Conservation (phyloP, 176 grass and related monocot species). For the Avena atlantica region DNA sequence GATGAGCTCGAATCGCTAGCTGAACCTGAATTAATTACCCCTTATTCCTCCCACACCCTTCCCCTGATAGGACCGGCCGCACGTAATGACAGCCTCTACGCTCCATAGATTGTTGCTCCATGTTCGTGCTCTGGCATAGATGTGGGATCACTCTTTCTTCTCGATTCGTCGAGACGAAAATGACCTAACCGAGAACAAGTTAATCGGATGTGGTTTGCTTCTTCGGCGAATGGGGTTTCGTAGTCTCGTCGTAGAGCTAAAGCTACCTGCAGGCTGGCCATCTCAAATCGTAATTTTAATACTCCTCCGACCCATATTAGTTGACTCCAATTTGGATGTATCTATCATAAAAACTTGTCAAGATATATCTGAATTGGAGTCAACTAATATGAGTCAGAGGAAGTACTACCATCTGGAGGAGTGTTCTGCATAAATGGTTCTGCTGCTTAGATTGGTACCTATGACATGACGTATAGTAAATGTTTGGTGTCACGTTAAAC, state of each 20-base stretch:
- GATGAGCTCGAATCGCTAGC: conserved; percentile 28
- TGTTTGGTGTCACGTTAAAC: conserved; percentile 14
- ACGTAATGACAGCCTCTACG: conserved; percentile 22
- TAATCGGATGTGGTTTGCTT: background rate
- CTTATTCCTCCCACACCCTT: background rate
- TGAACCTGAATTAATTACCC: conserved; percentile 10
- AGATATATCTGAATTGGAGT: no score
- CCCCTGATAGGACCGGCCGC: conserved; percentile 34
- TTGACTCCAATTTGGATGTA: no score
- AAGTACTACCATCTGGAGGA: background rate
- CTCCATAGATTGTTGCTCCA: conserved; percentile 18
- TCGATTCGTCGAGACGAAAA: background rate
- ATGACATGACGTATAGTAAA: background rate
- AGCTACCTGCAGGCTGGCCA: background rate
- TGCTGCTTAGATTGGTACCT: background rate
- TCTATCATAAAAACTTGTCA: no score
- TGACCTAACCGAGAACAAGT: background rate
- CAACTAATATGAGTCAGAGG: no score
- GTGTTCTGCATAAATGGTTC: background rate
- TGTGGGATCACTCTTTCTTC: conserved; percentile 2
- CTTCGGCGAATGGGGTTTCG: no score
- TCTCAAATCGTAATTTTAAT: background rate
- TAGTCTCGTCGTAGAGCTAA: background rate
- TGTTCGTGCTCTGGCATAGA: background rate
- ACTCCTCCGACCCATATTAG: no score